Evolutionary conservation across 441 rosid genomes (phyloP).

Genomic region (Monsonia emarginata): DNA sequence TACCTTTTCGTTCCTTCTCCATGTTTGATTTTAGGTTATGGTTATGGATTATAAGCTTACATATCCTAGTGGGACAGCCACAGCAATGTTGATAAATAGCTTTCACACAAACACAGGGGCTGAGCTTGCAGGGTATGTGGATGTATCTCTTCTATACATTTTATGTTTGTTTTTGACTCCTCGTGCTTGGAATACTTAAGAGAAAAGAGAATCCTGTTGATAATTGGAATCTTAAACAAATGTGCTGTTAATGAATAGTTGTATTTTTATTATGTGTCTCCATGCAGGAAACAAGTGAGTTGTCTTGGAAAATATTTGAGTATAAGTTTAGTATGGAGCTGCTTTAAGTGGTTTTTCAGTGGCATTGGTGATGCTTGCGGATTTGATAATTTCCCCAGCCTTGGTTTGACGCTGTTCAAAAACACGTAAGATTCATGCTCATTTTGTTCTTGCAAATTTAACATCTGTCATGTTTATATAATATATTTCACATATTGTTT

Average conservation of each 20-base stretch:
- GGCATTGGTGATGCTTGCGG: slow-evolving; percentile 85
- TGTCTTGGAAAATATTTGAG: slow-evolving; percentile 83
- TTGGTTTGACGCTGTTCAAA: slow-evolving; percentile 64
- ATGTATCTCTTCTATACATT: neutral
- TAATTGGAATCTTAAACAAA: too few relatives aligned
- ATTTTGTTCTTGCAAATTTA: slow-evolving; percentile 18
- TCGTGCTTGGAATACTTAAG: too few relatives aligned
- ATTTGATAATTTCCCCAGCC: slow-evolving; percentile 78
- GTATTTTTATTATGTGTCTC: neutral
- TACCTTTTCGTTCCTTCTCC: neutral
- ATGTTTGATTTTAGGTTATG: slow-evolving; percentile 46
- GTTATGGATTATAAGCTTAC: slow-evolving; percentile 78
- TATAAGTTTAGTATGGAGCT: slow-evolving; percentile 74
- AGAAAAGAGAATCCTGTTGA: too few relatives aligned
- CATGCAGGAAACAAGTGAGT: slow-evolving; percentile 65
- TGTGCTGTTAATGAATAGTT: neutral
- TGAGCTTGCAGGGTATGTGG: slow-evolving; percentile 68
- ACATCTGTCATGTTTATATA: too few relatives aligned
- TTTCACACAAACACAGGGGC: slow-evolving; percentile 79
- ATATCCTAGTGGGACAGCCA: slow-evolving; percentile 89
- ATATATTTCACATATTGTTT: too few relatives aligned
- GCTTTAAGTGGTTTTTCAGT: slow-evolving; percentile 94
- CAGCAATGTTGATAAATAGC: slow-evolving; percentile 85
- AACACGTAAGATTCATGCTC: slow-evolving; percentile 47
- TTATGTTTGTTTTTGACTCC: neutral